Base-by-base conservation (phyloP, 371 early-diverging fungal species). In the Mucor piriformis region DNA sequence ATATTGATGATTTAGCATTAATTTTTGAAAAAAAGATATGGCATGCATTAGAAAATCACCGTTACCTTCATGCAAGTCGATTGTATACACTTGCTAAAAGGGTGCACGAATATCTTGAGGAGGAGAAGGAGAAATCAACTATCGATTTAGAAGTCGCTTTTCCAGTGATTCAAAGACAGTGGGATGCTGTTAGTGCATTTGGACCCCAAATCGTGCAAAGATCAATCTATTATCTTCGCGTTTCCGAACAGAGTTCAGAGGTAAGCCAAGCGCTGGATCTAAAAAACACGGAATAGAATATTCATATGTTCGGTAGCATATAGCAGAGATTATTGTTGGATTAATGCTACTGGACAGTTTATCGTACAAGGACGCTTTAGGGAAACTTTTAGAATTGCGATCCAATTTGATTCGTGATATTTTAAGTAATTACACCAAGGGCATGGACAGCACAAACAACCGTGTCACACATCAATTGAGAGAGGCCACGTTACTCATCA, bases 151-250 rank as follows among this genome's bases (percentile, higher is more conserved):
- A 91, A 85, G 66, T 70, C 16, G 85, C 86, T 6, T 94, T 92
- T 60, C 93, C 93, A 0, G 88, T 94, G 1, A 85, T 92, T 18
- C 88, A 89, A 57, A 77, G 91, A 11, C 94, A 92, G 68, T 94
- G 94, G 94, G 90, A 92, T 66, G 89, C 92, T 0, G 85, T 92
- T 20, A 84, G 86, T 40, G 84, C 84, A 53, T 90, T 92, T 64
- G 83, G 80, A 20, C 57, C 83, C 0, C 91, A 92, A 59, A 92
- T 94, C 38, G 64, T 90, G 12, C 84, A 89, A 58, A 79, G 85
- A 66, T 77, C 88, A 7, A 72, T 67, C 0, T 54, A 58, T 1
- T 76, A 85, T 61, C 65, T 92, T 25, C 72, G 78, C 42, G 58
- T 65, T 12, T 56, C 76, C 15, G 73, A 79, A 16, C 75, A 73